A percentile compares a stretch with the other conserved stretches of the same genome.
These are phyloP conservation scores for Eucalyptus globulus DNA, from an alignment of 345 rosid genomes.

Conservation along the genomic window DNA sequence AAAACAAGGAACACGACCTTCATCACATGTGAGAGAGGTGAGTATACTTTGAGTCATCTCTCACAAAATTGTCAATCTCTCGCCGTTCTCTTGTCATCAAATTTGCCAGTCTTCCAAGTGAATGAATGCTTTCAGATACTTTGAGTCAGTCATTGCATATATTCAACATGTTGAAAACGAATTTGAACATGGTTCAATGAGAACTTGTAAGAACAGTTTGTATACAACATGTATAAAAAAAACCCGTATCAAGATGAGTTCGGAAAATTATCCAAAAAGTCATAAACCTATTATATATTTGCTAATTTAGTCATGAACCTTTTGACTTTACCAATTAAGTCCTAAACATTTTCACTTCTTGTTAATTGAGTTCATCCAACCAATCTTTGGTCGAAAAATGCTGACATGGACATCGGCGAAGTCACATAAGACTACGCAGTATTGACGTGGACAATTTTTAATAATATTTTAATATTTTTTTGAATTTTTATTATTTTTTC, in stretches of 20 bases:
- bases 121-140: neutral
- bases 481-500: too few relatives aligned
- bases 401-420: fast-evolving
- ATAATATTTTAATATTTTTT: too few relatives aligned
- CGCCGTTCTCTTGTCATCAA: neutral
- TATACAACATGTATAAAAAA: too few relatives aligned
- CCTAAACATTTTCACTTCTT: too few relatives aligned
- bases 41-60: neutral
- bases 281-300: too few relatives aligned
- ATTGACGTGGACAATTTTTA: too few relatives aligned
- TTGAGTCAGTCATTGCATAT: neutral
- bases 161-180: neutral
- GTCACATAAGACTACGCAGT: fast-evolving
- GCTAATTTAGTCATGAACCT: too few relatives aligned
- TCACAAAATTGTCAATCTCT: neutral
- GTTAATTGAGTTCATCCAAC: too few relatives aligned
- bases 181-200: neutral
- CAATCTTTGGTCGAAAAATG: too few relatives aligned
- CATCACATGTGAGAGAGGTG: neutral
- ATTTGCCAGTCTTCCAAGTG: neutral
- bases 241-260: neutral
- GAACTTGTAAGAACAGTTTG: neutral
- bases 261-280: too few relatives aligned
- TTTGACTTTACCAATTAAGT: too few relatives aligned
- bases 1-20: neutral